Percentiles rank a stretch among this genome's conserved stretches.
These are phyloP conservation scores for Simmondsia chinensis DNA, from an alignment of 148 eudicot genomes.

Conservation along the genomic window DNA sequence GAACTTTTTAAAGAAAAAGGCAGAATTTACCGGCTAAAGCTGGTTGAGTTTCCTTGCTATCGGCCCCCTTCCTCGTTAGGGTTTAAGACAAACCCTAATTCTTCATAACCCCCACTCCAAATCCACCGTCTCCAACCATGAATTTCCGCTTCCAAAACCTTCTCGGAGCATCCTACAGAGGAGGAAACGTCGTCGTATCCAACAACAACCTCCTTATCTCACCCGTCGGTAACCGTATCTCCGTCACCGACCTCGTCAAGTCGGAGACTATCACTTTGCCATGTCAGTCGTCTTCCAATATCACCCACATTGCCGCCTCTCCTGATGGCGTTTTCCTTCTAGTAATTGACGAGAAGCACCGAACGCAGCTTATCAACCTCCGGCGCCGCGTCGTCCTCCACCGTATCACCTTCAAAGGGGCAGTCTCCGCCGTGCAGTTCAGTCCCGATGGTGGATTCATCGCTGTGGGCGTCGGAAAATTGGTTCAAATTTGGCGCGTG, in stretches of 20 bases:
- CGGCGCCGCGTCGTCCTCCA: slow-evolving; percentile 70
- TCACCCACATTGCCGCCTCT: slow-evolving; percentile 66
- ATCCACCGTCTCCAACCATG: slow-evolving; percentile 25
- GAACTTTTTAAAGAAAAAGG: too few relatives aligned
- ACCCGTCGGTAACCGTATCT: slow-evolving; percentile 75
- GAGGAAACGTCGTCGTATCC: slow-evolving; percentile 65
- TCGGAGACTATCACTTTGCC: slow-evolving; percentile 75
- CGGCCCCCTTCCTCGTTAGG: slow-evolving; percentile 4
- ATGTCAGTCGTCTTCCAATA: slow-evolving; percentile 62
- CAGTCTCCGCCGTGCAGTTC: slow-evolving; percentile 42
- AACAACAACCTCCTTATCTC: slow-evolving; percentile 59
- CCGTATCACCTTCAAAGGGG: slow-evolving; percentile 65
- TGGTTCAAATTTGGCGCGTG: slow-evolving; percentile 77
- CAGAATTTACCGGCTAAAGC: slow-evolving; percentile 13
- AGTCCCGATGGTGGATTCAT: slow-evolving; percentile 68
- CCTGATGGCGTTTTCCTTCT: slow-evolving; percentile 70
- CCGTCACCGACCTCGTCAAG: slow-evolving; percentile 73
- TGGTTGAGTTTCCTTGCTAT: too few relatives aligned
- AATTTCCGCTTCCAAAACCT: slow-evolving; percentile 88
- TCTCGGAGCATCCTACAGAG: slow-evolving; percentile 89
- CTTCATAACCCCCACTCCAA: slow-evolving; percentile 12
- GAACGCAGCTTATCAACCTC: slow-evolving; percentile 70
- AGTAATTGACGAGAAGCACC: slow-evolving; percentile 65
- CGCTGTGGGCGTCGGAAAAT: slow-evolving; percentile 67
- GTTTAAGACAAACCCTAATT: slow-evolving; percentile 18